phyloP scores from a whole-genome alignment of 2,329 filamentous ascomycete genomes.

The Chaetomiaceae sp. region DNA sequence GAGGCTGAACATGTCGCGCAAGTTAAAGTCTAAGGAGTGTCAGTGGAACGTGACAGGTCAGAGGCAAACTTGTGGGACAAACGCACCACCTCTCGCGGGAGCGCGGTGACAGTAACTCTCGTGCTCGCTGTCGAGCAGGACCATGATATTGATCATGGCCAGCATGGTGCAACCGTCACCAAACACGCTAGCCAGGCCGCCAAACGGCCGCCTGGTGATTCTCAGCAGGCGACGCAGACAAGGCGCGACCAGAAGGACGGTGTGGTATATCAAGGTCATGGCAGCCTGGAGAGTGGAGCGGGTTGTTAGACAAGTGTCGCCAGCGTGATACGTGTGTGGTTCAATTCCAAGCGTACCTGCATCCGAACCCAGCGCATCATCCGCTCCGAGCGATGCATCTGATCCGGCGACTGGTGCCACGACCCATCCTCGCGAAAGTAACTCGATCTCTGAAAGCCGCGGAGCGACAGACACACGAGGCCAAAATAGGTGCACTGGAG shows the following conservation, averaged over 20 bases:
- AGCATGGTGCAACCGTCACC: constrained; percentile 24
- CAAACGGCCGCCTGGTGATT: constrained; percentile 17
- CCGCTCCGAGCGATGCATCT: constrained; percentile 2
- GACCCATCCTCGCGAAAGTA: constrained; percentile 9
- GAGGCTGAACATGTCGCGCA: neutral
- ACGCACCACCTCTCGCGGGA: neutral
- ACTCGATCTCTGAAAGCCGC: constrained; percentile 12
- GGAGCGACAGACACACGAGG: constrained; percentile 15
- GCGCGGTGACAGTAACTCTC: constrained; percentile 12
- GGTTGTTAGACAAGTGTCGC: constrained; percentile 5
- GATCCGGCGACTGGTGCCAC: constrained; percentile 3
- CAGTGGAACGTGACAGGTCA: neutral
- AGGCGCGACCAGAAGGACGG: constrained; percentile 19
- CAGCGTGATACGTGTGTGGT: neutral
- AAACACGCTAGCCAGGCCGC: constrained; percentile 20
- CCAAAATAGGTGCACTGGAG: constrained; percentile 31
- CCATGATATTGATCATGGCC: constrained; percentile 23
- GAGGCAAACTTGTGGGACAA: neutral
- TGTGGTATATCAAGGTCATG: constrained; percentile 21
- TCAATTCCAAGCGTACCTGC: constrained; percentile 1
- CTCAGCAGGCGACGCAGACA: constrained; percentile 18
- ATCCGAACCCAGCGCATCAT: constrained; percentile 14
- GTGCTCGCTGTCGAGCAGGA: constrained; percentile 11
- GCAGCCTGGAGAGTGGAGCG: constrained; percentile 18
- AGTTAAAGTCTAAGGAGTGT: constrained; percentile 7